Conservation (phyloP, 2,329 filamentous ascomycete genomes). For the Botrytis medusae region DNA sequence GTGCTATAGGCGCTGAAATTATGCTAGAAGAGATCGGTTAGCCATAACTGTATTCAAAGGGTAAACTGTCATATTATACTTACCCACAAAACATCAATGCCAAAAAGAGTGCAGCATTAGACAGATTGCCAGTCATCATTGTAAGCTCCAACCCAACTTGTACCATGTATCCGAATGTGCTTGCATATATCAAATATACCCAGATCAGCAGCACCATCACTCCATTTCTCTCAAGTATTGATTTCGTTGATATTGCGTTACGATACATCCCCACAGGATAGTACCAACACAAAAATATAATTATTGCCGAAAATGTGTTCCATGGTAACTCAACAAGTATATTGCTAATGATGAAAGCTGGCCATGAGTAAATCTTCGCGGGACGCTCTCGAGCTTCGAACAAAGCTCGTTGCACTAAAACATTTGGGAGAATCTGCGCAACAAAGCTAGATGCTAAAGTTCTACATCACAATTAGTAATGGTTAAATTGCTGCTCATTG, state of each 20-base stretch:
- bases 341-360: slow-evolving; percentile 65
- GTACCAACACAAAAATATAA: slow-evolving; percentile 82
- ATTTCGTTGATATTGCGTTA: slow-evolving; percentile 63
- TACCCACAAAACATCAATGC: slow-evolving; percentile 66
- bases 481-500: neutral
- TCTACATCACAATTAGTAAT: slow-evolving; percentile 4
- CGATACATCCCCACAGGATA: slow-evolving; percentile 77
- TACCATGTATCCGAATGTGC: slow-evolving; percentile 76
- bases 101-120: slow-evolving; percentile 72
- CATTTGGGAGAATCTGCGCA: slow-evolving; percentile 74
- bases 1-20: slow-evolving; percentile 58
- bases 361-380: slow-evolving; percentile 76
- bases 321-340: slow-evolving; percentile 84
- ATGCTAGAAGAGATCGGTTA: slow-evolving; percentile 51
- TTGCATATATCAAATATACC: slow-evolving; percentile 76
- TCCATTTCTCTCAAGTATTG: slow-evolving; percentile 66
- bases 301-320: slow-evolving; percentile 69
- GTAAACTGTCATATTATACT: neutral
- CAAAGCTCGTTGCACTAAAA: slow-evolving; percentile 50
- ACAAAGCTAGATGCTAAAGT: slow-evolving; percentile 74
- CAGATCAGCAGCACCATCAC: slow-evolving; percentile 78
- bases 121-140: slow-evolving; percentile 73
- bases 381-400: slow-evolving; percentile 72
- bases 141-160: slow-evolving; percentile 75
- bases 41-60: neutral